phyloP scores from a whole-genome alignment of 176 grass and related monocot species.

The Poa pratensis region DNA sequence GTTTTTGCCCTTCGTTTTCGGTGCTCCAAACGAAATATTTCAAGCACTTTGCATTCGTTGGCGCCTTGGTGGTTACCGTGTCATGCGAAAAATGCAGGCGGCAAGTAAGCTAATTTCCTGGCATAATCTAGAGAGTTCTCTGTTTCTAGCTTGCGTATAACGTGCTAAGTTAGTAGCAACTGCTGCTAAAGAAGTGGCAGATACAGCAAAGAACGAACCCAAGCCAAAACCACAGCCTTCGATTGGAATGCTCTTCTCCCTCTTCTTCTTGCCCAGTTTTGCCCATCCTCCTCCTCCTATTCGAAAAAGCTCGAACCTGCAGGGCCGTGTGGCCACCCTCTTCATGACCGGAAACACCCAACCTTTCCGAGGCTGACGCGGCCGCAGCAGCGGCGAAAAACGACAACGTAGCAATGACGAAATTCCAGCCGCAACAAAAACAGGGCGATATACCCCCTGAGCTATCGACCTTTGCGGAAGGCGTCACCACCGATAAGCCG shows the following conservation, averaged over 20 bases:
- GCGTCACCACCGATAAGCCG: too few relatives aligned
- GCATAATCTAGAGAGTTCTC: not conserved
- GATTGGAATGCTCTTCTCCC: not conserved
- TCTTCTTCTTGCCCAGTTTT: not conserved
- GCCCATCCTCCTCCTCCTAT: not conserved
- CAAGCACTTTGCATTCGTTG: not conserved
- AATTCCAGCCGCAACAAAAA: too few relatives aligned
- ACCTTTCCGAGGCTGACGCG: too few relatives aligned
- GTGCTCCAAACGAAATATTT: not conserved
- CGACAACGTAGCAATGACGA: too few relatives aligned
- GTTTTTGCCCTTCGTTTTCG: not conserved
- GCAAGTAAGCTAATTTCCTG: not conserved
- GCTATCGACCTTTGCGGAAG: too few relatives aligned
- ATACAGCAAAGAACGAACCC: not conserved
- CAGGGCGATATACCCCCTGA: too few relatives aligned
- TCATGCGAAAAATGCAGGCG: not conserved
- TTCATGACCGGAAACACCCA: too few relatives aligned
- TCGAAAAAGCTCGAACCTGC: not conserved
- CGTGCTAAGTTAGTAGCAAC: too few relatives aligned
- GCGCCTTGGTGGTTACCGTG: too few relatives aligned
- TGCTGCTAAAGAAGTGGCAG: too few relatives aligned
- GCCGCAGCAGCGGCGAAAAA: too few relatives aligned
- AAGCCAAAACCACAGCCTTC: not conserved
- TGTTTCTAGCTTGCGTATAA: not conserved
- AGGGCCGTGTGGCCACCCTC: constrained; percentile 27